phyloP scores from a whole-genome alignment of 768 basidiomycete genomes.

The Lentinula lateritia region DNA sequence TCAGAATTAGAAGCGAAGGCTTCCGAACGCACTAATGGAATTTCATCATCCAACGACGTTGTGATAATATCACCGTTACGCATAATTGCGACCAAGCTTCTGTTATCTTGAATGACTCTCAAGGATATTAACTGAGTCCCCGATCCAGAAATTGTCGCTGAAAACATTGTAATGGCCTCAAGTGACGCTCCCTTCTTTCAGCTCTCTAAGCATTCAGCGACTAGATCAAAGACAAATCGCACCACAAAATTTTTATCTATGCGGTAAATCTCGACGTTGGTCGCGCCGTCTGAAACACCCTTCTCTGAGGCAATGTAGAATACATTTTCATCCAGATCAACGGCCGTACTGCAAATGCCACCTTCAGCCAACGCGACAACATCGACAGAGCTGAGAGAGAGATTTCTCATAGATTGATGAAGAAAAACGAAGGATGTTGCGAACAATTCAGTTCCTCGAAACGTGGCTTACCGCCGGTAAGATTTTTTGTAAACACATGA shows the following conservation, averaged over 20 bases:
- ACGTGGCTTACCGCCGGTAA: not conserved
- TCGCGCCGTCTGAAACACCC: conserved; percentile 37
- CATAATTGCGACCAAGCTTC: conserved; percentile 60
- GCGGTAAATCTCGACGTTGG: conserved; percentile 58
- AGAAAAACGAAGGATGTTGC: not conserved
- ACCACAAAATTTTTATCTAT: conserved; percentile 17
- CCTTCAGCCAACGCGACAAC: conserved; percentile 19
- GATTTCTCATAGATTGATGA: conserved; percentile 39
- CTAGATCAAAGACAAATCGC: not conserved
- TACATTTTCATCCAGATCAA: conserved; percentile 61
- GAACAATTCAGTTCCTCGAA: not conserved
- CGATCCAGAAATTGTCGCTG: conserved; percentile 21
- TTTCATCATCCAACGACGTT: conserved; percentile 47
- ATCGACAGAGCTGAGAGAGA: conserved; percentile 34
- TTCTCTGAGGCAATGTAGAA: conserved; percentile 56
- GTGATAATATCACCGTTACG: conserved; percentile 81
- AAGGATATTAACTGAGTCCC: conserved; percentile 53
- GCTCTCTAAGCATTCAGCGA: not conserved
- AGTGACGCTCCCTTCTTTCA: conserved; percentile 10
- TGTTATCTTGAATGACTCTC: conserved; percentile 67
- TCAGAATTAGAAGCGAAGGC: not conserved
- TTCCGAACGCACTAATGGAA: conserved; percentile 34
- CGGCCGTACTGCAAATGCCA: conserved; percentile 39
- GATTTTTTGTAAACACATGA: not conserved
- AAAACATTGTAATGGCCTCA: conserved; percentile 31